A percentile compares a stretch with the other conserved stretches of the same genome.
phyloP scores from a whole-genome alignment of 345 rosid species.

The Gossypium mustelinum region DNA sequence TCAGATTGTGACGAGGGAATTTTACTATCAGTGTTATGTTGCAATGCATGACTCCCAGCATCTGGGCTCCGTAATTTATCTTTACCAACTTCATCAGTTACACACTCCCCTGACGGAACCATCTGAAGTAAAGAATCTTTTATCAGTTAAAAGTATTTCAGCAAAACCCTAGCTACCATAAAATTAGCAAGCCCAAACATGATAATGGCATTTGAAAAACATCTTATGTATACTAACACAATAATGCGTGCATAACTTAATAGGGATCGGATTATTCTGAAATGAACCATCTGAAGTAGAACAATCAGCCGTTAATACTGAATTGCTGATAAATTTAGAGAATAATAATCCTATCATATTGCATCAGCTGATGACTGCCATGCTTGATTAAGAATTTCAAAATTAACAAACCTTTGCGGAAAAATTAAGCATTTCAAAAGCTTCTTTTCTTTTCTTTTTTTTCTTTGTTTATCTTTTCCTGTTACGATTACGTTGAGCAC shows the following conservation, averaged over 20 bases:
- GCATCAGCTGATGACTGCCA: neutral
- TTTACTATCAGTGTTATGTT: conserved; percentile 28
- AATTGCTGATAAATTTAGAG: neutral
- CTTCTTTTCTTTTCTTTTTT: no score
- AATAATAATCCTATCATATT: neutral
- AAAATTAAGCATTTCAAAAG: neutral
- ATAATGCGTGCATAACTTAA: neutral
- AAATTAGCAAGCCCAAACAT: conserved; percentile 11
- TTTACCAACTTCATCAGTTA: conserved; percentile 28
- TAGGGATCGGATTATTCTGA: neutral
- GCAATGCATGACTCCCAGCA: conserved; percentile 21
- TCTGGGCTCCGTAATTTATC: conserved; percentile 31
- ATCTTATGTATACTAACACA: neutral
- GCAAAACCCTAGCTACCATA: conserved; percentile 13
- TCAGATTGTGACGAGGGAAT: conserved; percentile 24
- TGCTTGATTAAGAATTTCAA: neutral
- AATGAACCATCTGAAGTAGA: neutral
- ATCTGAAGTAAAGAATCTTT: conserved; percentile 28
- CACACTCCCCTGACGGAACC: conserved; percentile 38
- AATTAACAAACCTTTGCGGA: neutral
- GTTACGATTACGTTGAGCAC: neutral
- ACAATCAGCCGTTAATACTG: neutral
- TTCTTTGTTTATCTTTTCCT: no score
- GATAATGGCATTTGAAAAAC: neutral
- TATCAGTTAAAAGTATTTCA: conserved; percentile 23